These are phyloP conservation scores for Ampelomyces quisqualis DNA, from an alignment of 2,329 filamentous ascomycete genomes.

Conservation along the genomic window DNA sequence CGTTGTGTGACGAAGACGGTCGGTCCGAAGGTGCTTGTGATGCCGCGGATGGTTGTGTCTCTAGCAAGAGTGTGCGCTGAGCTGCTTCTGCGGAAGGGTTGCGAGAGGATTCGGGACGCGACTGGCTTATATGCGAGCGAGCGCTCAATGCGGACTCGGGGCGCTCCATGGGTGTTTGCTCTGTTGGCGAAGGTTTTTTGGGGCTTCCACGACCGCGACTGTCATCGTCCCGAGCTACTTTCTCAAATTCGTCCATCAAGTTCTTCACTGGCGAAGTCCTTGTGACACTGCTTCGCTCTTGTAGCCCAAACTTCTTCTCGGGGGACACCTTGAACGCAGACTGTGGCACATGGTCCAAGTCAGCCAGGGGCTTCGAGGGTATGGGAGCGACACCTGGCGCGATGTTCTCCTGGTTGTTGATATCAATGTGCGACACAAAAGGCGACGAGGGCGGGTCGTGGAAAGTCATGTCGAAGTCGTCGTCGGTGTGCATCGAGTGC, in stretches of 20 bases:
- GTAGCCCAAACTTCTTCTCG: slow-evolving; percentile 28
- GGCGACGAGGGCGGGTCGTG: slow-evolving; percentile 51
- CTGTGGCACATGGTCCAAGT: slow-evolving; percentile 32
- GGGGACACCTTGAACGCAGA: slow-evolving; percentile 38
- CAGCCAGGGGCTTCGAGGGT: slow-evolving; percentile 25
- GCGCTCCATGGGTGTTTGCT: slow-evolving; percentile 21
- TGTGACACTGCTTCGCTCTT: slow-evolving; percentile 32
- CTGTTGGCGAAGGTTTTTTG: slow-evolving; percentile 31
- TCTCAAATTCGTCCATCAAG: slow-evolving; percentile 29
- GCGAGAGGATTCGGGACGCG: slow-evolving; percentile 32
- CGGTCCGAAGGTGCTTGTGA: slow-evolving; percentile 22
- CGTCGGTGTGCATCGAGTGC: slow-evolving; percentile 22
- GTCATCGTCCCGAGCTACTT: slow-evolving; percentile 10
- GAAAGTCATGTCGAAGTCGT: slow-evolving; percentile 42
- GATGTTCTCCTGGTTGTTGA: slow-evolving; percentile 43
- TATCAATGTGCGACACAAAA: slow-evolving; percentile 49
- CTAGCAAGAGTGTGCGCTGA: slow-evolving; percentile 14
- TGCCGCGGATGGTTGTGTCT: slow-evolving; percentile 14
- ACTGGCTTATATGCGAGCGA: slow-evolving; percentile 29
- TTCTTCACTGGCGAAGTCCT: slow-evolving; percentile 36
- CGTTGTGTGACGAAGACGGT: slow-evolving; percentile 22
- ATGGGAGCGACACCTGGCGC: slow-evolving; percentile 25
- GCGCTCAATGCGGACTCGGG: slow-evolving; percentile 30
- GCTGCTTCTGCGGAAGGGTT: slow-evolving; percentile 22
- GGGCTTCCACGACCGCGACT: slow-evolving; percentile 18